Base-by-base conservation (phyloP, 1,139 yeast genomes). In the Candida sanyaensis region DNA sequence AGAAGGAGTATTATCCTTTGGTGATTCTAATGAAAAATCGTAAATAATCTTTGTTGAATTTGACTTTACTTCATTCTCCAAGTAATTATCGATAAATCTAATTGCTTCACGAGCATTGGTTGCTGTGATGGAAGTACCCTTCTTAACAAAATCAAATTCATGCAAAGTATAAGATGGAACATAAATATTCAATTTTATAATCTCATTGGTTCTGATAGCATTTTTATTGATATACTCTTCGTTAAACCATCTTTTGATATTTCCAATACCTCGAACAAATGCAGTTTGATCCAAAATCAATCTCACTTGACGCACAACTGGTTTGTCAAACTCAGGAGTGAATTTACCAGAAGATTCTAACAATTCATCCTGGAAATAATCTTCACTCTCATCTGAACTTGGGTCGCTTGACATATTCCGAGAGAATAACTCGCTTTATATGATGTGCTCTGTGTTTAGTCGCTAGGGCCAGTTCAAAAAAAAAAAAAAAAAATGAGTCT, bases 241-340 rank as follows among this genome's bases (percentile, higher is more conserved):
- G 46, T 75, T 71, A 47, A 76, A 70, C 87, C 88, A 83, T 51
- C 79, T 64, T 58, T 80, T 80, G 58, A 83, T 70, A 54, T 79
- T 79, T 1, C 84, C 85, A 42, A 83, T 73, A 1, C 87, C 88
- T 47, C 83, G 73, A 5, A 80, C 77, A 51, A 83, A 71, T 1
- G 85, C 82, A 9, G 85, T 75, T 28, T 81, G 84, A 58, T 83
- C 88, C 43, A 83, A 58, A 9, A 83, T 79, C 46, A 81, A 64
- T 51, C 48, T 45, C 17, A 54, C 57, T 30, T 50, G 48, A 36
- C 56, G 53, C 4, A 30, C n/a, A 23, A 39, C 10, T 10, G 43
- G 12, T 11, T 32, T 5, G 21, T 21, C 24, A 17, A 37, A 12
- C 5, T 23, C 26, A 12, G 38, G 27, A 7, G 30, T 23, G 37